Base-by-base conservation (phyloP, 345 rosid species). In the Heritiera littoralis region DNA sequence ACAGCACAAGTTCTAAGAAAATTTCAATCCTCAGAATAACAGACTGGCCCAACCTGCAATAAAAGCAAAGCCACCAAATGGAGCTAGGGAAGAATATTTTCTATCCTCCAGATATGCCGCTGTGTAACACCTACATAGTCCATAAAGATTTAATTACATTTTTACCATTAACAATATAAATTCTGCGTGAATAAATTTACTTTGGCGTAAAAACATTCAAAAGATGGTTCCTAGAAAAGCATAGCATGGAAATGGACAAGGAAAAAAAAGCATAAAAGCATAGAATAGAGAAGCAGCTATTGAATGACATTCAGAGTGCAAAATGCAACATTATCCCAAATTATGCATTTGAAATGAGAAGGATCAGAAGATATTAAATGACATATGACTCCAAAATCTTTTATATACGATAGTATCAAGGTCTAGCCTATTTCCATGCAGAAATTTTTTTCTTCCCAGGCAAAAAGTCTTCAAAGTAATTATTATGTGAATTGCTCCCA, bases 11-110 rank as follows among this genome's bases (percentile, higher is more conserved):
- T 13, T 76, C 13, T 64, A 10, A 9, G 79, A 6, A 60, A 60
- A 70, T 66, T 71, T 51, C 75, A 77, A 66, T 70, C 38, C 75
- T 85, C 76, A 95, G 86, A 93, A 88, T 20, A 93, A 85, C 86
- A 95, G 82, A 91, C 92, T 90, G 41, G 86, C 95, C 98, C 99
- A 95, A 61, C 91, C 98, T 60, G 87, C 96, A 17, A 93, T 79
- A 75, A 95, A 92, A 12, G 97, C 97, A 77, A 94, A 89, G 54
- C 97, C 98, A 38, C 99, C 98, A 75, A 92, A 86, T 43, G 99
- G 98, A 78, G 98, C 97, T 72, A 92, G 71, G 18, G 78, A 83
- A n/a, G 97, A 85, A 84, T 85, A 96, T 79, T 89, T 88, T 77
- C 94, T 85, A 87, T 96, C 95, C 87, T 96, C 99, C 7, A 88